Percentiles rank a stretch among this genome's conserved stretches.
These are phyloP conservation scores for Rozella allomycis DNA, from an alignment of 371 early-diverging fungal genomes.

Conservation along the genomic window DNA sequence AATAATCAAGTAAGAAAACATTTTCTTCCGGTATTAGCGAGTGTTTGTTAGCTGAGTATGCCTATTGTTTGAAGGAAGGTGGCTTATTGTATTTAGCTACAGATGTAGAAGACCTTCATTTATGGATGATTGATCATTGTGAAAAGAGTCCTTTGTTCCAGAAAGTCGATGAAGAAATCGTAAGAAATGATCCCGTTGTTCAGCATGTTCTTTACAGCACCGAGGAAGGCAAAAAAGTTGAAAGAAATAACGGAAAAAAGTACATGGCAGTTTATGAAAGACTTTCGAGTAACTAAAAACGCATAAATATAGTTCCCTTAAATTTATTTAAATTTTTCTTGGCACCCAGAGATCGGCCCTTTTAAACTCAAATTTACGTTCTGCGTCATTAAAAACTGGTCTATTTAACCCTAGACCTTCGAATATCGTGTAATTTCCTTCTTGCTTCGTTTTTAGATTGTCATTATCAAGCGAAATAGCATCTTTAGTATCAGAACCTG, in stretches of 20 bases:
- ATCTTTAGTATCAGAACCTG: too few species aligned
- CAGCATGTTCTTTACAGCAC: slow-evolving; percentile 61
- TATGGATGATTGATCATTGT: slow-evolving; percentile 88
- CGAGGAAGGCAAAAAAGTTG: slow-evolving; percentile 94
- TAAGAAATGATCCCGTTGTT: slow-evolving; percentile 51
- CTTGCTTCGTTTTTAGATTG: too few species aligned
- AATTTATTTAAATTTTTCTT: too few species aligned
- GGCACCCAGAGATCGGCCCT: too few species aligned
- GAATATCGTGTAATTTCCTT: too few species aligned
- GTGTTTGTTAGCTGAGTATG: slow-evolving; percentile 81
- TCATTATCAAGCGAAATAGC: too few species aligned
- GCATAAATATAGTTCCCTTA: too few species aligned
- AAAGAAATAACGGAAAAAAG: slow-evolving; percentile 77
- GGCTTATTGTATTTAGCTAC: slow-evolving; percentile 91
- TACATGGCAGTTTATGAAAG: slow-evolving; percentile 74
- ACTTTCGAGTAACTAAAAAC: neutral
- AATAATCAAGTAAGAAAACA: slow-evolving; percentile 54
- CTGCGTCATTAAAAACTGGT: too few species aligned
- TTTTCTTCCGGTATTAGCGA: slow-evolving; percentile 9
- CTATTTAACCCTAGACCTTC: too few species aligned
- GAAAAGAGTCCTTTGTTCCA: slow-evolving; percentile 83
- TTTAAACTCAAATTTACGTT: too few species aligned
- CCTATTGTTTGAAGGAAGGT: slow-evolving; percentile 63
- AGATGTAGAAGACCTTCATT: slow-evolving; percentile 65
- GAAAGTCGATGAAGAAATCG: slow-evolving; percentile 52